These are phyloP conservation scores for Blastobotrys terrestris DNA, from an alignment of 805 yeast species.

Conservation along the genomic window DNA sequence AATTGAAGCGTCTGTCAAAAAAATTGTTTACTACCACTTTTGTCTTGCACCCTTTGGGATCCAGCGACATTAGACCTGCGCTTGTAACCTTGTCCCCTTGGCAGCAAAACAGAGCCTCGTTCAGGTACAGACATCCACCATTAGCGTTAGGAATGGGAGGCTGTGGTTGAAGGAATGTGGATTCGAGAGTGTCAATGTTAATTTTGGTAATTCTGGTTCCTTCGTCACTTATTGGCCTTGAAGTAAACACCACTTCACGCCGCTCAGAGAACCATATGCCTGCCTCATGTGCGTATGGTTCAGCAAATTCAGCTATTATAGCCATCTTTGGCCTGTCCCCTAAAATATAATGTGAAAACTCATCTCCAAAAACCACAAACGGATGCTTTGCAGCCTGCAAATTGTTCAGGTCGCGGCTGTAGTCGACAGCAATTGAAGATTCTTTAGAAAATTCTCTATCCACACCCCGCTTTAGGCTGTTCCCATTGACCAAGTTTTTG, in stretches of 20 bases:
- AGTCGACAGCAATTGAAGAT: background rate
- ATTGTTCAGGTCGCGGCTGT: background rate
- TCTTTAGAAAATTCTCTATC: background rate
- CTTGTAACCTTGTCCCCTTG: slow-evolving; percentile 22
- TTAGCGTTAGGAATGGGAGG: slow-evolving; percentile 21
- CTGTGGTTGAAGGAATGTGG: slow-evolving; percentile 18
- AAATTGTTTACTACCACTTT: slow-evolving; percentile 20
- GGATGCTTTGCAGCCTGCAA: slow-evolving; percentile 4
- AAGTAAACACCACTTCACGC: slow-evolving; percentile 26
- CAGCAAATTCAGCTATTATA: background rate
- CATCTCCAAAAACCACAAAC: slow-evolving; percentile 17
- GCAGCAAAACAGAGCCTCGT: slow-evolving; percentile 21
- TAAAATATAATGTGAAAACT: slow-evolving; percentile 16
- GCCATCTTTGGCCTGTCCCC: slow-evolving; percentile 18
- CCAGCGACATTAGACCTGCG: slow-evolving; percentile 20
- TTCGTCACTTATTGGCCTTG: slow-evolving; percentile 19
- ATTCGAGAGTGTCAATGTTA: slow-evolving; percentile 11
- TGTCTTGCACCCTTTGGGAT: slow-evolving; percentile 17
- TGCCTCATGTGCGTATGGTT: slow-evolving; percentile 28
- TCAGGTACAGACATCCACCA: slow-evolving; percentile 25
- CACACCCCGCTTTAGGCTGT: background rate
- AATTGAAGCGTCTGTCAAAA: slow-evolving; percentile 26
- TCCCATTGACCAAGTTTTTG: background rate
- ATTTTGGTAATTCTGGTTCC: slow-evolving; percentile 14
- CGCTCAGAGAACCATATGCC: slow-evolving; percentile 24